Percentiles rank a stretch among this genome's conserved stretches.
These are phyloP conservation scores for Adenanthera pavonina DNA, from an alignment of 306 rosid genomes.

Conservation along the genomic window DNA sequence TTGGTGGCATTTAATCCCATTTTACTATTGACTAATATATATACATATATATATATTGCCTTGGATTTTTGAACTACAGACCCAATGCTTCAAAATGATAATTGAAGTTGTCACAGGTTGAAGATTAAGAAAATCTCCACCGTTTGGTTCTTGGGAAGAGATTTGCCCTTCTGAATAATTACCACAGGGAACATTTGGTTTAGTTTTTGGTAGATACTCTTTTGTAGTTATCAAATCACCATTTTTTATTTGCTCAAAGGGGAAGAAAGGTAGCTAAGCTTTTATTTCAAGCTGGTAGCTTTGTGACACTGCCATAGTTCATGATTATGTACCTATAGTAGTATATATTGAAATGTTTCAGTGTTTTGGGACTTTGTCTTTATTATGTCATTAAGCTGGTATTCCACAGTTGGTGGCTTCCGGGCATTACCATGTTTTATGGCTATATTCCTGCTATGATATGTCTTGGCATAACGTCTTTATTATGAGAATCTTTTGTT, in stretches of 20 bases:
- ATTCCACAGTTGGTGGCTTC: background rate
- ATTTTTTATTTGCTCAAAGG: background rate
- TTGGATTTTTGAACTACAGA: background rate
- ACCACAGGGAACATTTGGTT: background rate
- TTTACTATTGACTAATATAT: background rate
- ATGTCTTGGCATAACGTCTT: conserved; percentile 29
- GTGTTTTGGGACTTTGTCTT: background rate
- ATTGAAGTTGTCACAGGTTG: background rate
- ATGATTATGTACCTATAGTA: background rate
- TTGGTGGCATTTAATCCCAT: background rate
- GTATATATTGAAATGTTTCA: background rate
- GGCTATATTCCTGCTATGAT: background rate
- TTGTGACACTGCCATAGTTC: background rate
- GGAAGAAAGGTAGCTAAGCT: background rate
- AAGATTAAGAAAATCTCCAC: background rate
- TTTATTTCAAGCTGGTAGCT: conserved; percentile 1
- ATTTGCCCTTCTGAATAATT: background rate
- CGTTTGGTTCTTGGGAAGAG: background rate
- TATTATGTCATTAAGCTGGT: background rate
- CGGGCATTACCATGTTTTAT: conserved; percentile 14
- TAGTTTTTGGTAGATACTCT: background rate
- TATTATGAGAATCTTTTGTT: conserved; percentile 44
- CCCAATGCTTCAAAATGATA: conserved; percentile 1
- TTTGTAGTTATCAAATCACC: background rate
- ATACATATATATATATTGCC: background rate